Base-by-base conservation (phyloP, 2,329 filamentous ascomycete genomes). In the Alternaria sp. region DNA sequence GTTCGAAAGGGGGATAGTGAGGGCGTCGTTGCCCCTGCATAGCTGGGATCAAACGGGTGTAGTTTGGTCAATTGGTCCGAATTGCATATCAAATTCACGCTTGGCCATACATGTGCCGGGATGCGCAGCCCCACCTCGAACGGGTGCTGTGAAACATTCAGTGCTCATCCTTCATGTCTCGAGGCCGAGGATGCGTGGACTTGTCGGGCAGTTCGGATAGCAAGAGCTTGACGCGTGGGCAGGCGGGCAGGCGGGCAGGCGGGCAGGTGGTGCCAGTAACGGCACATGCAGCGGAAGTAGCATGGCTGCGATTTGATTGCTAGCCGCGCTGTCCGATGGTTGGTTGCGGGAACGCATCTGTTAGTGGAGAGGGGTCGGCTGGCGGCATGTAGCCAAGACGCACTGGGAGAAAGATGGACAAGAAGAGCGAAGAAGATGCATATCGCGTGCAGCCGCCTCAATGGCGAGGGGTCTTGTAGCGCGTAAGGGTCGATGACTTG, bases 1-100 rank as follows among this genome's bases (percentile, higher is more conserved):
- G 62, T 43, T 66, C 46, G 26, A 64, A 71, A 69, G 49, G 52
- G 70, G 69, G 51, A 58, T 64, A 63, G 64, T 62, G 63, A 57
- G 59, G 39, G 61, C 61, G 64, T 61, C 57, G 36, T 44, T 64
- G 65, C 70, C 72, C 69, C 72, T 75, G 73, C 73, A 71, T 73
- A 58, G 65, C 59, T 64, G 63, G 65, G 48, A 39, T 56, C 51
- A 57, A 60, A 62, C 57, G 59, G 59, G 60, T 53, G 51, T 62
- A 48, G 66, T 52, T 12, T 55, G 60, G 59, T 61, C 52, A 54
- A 69, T 69, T 73, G 67, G 69, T 65, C 68, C 65, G 65, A 65
- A 64, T 52, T 42, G 67, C 61, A 66, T 65, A 65, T 66, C 69
- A 72, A 69, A 73, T 72, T 60, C 54, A 38, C 51, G 53, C 65